Conservation (phyloP, 345 rosid genomes). For the Populus alba region DNA sequence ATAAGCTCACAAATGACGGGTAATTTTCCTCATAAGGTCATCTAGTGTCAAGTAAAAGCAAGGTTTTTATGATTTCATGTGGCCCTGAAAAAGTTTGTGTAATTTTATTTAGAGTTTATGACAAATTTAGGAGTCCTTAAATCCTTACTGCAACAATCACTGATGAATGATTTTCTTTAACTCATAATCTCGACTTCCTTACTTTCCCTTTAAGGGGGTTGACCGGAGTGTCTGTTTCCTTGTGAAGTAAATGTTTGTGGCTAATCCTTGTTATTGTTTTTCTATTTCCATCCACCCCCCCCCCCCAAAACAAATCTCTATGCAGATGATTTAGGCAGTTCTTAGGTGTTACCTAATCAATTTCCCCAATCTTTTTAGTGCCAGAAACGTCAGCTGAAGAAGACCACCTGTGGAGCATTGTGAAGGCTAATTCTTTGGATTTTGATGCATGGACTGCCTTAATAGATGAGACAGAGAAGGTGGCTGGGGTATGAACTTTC, state of each 20-base stretch:
- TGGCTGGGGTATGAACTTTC: slow-evolving; percentile 60
- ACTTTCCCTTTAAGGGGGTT: not conserved
- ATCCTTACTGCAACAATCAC: not conserved
- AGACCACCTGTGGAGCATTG: slow-evolving; percentile 85
- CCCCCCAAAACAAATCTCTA: too few species aligned
- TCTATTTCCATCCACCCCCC: not conserved
- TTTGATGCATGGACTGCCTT: slow-evolving; percentile 90
- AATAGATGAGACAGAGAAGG: slow-evolving; percentile 87
- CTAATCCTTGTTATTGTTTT: not conserved
- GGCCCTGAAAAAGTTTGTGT: not conserved
- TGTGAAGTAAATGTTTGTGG: not conserved
- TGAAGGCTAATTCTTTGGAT: slow-evolving; percentile 69
- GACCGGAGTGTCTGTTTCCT: not conserved
- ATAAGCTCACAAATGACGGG: not conserved
- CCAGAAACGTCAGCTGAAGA: slow-evolving; percentile 72
- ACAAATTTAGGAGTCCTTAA: not conserved
- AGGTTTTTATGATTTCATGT: not conserved
- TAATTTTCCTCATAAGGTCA: not conserved
- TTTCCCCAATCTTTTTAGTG: slow-evolving; percentile 17
- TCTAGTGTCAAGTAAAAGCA: not conserved
- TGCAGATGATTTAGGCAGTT: not conserved
- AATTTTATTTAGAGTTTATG: not conserved
- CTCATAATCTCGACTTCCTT: not conserved
- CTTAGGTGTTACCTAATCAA: not conserved
- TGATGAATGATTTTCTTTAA: not conserved